phyloP scores from a whole-genome alignment of 257 asterid genomes.

The Solanum clarkiae region DNA sequence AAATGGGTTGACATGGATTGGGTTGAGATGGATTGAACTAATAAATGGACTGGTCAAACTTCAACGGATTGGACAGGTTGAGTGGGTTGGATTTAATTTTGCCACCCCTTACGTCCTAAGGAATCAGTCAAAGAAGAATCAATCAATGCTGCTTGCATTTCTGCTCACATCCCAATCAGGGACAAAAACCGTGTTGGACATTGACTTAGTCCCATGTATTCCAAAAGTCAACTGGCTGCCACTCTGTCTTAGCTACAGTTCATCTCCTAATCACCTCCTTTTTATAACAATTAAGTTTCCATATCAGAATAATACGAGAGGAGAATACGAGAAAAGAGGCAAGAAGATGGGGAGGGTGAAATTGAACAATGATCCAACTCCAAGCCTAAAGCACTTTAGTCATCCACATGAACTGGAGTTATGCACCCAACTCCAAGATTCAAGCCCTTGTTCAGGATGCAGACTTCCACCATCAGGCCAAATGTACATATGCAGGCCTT shows the following conservation, averaged over 20 bases:
- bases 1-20: no score
- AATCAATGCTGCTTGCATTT: background rate
- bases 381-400: constrained; percentile 27
- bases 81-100: no score
- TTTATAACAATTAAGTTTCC: background rate
- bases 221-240: background rate
- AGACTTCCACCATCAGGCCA: constrained; percentile 25
- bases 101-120: background rate
- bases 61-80: no score
- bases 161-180: background rate
- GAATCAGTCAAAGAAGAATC: background rate
- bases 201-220: background rate
- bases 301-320: background rate
- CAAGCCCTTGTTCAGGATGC: constrained; percentile 39
- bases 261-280: background rate
- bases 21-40: no score
- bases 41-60: no score
- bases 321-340: background rate
- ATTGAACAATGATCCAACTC: background rate
- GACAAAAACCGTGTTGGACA: background rate
- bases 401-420: constrained; percentile 37
- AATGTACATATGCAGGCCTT: constrained; percentile 43
- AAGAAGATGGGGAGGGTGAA: constrained; percentile 27
- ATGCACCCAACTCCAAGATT: constrained; percentile 10
- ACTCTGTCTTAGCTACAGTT: background rate